Evolutionary conservation across 2,329 filamentous ascomycete species (phyloP), one percentile per base, ranked within the genome.

Genomic region (Talaromyces sp.): DNA sequence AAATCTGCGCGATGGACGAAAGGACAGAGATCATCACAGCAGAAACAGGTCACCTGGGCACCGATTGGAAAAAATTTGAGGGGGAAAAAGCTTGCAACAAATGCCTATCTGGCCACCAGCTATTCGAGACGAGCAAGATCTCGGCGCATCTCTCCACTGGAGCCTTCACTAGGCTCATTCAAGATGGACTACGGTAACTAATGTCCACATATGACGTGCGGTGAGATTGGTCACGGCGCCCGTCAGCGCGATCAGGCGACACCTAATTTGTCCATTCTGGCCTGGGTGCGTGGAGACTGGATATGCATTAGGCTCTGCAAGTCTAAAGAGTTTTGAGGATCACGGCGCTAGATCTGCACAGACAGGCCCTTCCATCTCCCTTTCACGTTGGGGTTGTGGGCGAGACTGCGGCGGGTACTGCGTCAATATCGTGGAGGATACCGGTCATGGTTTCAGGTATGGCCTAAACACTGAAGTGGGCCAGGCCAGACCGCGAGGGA

Each of bases 161-260:
- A 16, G 32, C 32, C 19, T 24, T 30, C 2, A 20, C 40, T 43
- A 43, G 40, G 29, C 29, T 14, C 27, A 32, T 33, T 22, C 30
- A 17, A 33, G 30, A 36, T 36, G 30, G 29, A 9, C 36, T 52
- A 27, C 39, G 39, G 14, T 16, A 4, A 27, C 39, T 16, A 35
- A 41, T 41, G 20, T 22, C 49, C 52, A 36, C 49, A 49, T 42
- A 54, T 54, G 52, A 55, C 49, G 46, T 44, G 50, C 47, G 53
- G 50, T 47, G 56, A 49, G 43, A 53, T 47, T 51, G 29, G 24
- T 22, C 45, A 37, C 33, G 16, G 14, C 22, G 44, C 40, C 36
- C 45, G 48, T 52, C 56, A 52, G 45, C 54, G 32, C 44, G 22
- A 51, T 55, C 52, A 32, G 48, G 44, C 47, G 36, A 33, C 48